Base-by-base conservation (phyloP, 331 rosid genomes). In the Spiraea crenata region DNA sequence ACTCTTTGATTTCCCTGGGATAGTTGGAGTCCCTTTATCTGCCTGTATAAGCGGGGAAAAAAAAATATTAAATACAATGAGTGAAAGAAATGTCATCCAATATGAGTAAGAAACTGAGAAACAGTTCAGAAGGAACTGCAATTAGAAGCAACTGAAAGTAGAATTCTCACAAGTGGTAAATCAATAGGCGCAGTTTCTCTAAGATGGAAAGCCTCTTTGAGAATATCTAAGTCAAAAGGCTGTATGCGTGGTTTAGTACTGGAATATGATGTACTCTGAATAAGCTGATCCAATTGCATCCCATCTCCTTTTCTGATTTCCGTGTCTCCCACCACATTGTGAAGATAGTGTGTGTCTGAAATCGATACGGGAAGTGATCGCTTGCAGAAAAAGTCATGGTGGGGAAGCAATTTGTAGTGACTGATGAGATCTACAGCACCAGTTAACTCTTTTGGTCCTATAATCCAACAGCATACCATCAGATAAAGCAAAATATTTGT, bases 281-380 rank as follows among this genome's bases (percentile, higher is more conserved):
- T 83, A 76, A 95, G 99, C 74, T 95, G 96, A 88, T 88, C 95
- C 77, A 95, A 85, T 67, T 95, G 96, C 98, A 95, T 95, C 72
- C 99, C 99, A 66, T 95, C 98, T 67, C 99, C 99, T 86, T 91
- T 95, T 77, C 99, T 86, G 64, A 91, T 79, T 79, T 95, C 99
- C 35, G 96, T 86, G 85, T 95, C 99, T 78, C 98, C 99, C 65
- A 91, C 97, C 70, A 91, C 90, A 76, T 86, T 87, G 78, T 89
- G 89, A 71, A 89, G 84, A 85, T 93, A 95, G 74, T 91, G 96
- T 7, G 99, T 82, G 77, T 91, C 99, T 8, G 96, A 79, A 70
- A 95, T 83, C 78, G 99, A 82, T 80, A 81, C 78, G 37, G 99
- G 98, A 77, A 91, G 98, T 42, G 93, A 80, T 71, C 82, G 84